Evolutionary conservation across 2,329 filamentous ascomycete genomes (phyloP).

Genomic region (Sordariomycetes sp.): DNA sequence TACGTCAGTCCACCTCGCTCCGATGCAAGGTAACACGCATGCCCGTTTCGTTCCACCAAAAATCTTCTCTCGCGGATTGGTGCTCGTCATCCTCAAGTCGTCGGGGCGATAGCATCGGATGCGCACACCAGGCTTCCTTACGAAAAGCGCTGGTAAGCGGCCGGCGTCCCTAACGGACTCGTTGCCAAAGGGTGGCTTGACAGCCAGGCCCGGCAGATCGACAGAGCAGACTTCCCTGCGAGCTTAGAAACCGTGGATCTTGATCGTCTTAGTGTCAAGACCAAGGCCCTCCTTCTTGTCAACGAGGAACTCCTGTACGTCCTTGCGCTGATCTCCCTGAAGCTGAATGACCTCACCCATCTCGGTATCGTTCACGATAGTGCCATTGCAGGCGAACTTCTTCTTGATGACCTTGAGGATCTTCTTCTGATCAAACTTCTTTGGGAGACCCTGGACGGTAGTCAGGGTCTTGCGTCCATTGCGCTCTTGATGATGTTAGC

Average conservation of each 20-base stretch:
- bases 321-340: conserved; percentile 97
- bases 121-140: no score
- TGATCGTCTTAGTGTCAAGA: conserved; percentile 94
- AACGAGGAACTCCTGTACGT: conserved; percentile 94
- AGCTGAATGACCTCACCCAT: conserved; percentile 99
- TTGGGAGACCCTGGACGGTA: conserved; percentile 95
- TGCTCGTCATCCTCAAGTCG: conserved; percentile 13
- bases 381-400: conserved; percentile 99
- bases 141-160: no score
- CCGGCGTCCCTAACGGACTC: conserved; percentile 16
- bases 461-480: conserved; percentile 99
- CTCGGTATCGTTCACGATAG: conserved; percentile 88
- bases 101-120: conserved; percentile 1
- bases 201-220: conserved; percentile 24
- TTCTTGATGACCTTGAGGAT: conserved; percentile 99
- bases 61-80: conserved; percentile 13
- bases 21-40: neutral
- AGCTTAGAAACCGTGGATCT: conserved; percentile 56
- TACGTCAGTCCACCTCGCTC: neutral
- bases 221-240: conserved; percentile 27
- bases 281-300: conserved; percentile 93
- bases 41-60: no score
- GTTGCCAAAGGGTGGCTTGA: conserved; percentile 16
- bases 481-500: conserved; percentile 63
- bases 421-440: conserved; percentile 99